Evolutionary conservation across 192 early-diverging fungal species (phyloP), one percentile per base, ranked within the genome.

Genomic region (Bifiguratus adelaidae): DNA sequence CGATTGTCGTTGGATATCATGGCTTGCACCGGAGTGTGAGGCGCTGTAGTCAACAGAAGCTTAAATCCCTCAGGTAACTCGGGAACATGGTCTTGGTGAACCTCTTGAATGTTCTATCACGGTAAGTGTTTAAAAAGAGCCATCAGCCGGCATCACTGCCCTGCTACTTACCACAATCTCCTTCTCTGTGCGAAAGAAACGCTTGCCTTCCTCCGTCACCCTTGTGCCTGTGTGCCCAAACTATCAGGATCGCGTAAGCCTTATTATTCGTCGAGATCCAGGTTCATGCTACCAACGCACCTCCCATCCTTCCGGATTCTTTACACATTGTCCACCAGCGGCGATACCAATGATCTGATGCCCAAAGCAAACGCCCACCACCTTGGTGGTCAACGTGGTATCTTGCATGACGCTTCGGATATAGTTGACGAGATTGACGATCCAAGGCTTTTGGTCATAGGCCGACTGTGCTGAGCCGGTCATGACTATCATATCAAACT

Each of bases 341-440:
- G 86, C 85, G 28, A 72, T 67, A 8, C 80, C 83, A 30, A 92
- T 61, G 27, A 88, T 69, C 57, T 92, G 89, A 43, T 92, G 89
- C 9, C 89, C 89, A 70, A 89, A 92, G 40, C 89, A 92, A 25
- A 91, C 57, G 3, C 85, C 83, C 41, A 89, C 36, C 8, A 85
- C 41, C 48, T 67, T 74, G 23, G 71, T 38, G 30, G 63, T 48
- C 2, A 43, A 52, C 5, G 60, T 51, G 15, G 61, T 28, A 16
- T 61, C 29, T 42, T 52, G 15, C 27, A 47, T 42, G 15, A 76
- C 33, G 0, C 51, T 23, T 19, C 56, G 43, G n/a, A 82, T 64
- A 53, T 69, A 88, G 0, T 66, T 50, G 18, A 73, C 57, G 6
- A 86, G 56, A 6, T 68, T 56, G 24, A 66, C 32, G 30, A 85